Conservation (phyloP, 208 protist species). For the Leishmania tropica region DNA sequence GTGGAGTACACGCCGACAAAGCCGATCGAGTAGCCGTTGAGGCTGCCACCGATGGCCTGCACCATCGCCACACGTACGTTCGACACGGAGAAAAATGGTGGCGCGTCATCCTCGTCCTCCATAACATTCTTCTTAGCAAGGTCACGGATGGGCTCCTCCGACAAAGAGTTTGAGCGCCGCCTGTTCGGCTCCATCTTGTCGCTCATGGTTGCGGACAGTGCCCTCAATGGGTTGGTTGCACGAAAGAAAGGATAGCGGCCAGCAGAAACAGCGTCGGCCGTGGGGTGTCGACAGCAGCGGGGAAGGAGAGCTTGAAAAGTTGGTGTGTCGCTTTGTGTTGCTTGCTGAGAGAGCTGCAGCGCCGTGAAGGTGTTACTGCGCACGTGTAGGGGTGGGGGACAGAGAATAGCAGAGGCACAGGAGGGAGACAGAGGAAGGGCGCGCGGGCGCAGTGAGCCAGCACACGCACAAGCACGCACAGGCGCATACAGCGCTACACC, state of each 20-base stretch:
- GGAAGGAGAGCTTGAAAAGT: background rate
- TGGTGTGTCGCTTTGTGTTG: background rate
- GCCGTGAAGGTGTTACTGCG: background rate
- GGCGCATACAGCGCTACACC: background rate
- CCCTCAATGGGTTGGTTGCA: background rate
- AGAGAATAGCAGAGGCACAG: background rate
- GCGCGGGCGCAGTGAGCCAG: background rate
- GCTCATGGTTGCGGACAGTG: background rate
- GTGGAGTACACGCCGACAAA: too few species aligned
- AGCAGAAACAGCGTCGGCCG: background rate
- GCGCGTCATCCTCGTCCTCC: background rate
- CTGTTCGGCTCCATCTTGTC: background rate
- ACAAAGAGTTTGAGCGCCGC: background rate
- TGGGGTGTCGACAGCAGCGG: background rate
- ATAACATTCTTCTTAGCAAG: background rate
- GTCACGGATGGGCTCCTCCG: too few species aligned
- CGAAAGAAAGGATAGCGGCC: background rate
- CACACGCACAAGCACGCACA: background rate
- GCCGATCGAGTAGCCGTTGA: slow-evolving; percentile 80
- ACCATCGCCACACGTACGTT: too few species aligned
- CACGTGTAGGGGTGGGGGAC: background rate
- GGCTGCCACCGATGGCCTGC: slow-evolving; percentile 41
- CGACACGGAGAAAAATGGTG: too few species aligned
- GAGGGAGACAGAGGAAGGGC: background rate
- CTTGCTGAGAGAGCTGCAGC: background rate